Base-by-base conservation (phyloP, 2,329 filamentous ascomycete species). In the Ophiocordyceps camponoti-saundersi region DNA sequence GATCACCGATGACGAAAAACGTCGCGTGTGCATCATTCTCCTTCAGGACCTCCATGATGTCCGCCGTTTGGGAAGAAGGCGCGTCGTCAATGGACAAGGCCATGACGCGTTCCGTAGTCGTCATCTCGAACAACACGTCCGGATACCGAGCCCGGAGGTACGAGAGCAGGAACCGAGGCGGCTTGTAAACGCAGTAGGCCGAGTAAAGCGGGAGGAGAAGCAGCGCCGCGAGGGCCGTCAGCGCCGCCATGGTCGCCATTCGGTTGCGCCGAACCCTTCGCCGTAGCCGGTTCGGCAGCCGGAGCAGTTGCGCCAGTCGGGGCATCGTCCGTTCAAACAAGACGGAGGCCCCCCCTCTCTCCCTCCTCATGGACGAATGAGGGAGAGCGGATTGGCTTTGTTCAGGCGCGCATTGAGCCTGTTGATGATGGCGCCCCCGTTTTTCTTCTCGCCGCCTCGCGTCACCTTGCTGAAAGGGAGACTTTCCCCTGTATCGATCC, bases 31-130 rank as follows among this genome's bases (percentile, higher is more conserved):
- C 85, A 48, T 73, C 70, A 57, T 86, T 72, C 22, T 69, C 68
- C 46, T 70, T 66, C n/a, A 95, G 69, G 0, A 85, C 65, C 42
- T 77, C 65, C 47, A 88, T 65, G 49, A 95, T 88, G 48, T 80
- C 75, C 42, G 63, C 57, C 2, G 88, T 93, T 60, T 85, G 72
- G 42, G 72, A 63, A 2, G 83, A 89, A 0, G 88, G 88, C 26
- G 80, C 83, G 64, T 95, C 88, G 66, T 95, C 88, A 56, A 95
- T 82, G 1, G 86, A 94, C 39, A 95, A 70, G 0, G 85, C 88
- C 18, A 95, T 71, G 23, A 90, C 34, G 64, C 57, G 81, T 85
- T 44, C 75, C 65, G 39, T 21, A 10, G 65, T 55, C 30, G 58
- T 55, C 42, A 84, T 72, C 53, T 85, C 80, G 71, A 83, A 94